A percentile compares a stretch with the other conserved stretches of the same genome.
Evolutionary conservation across 2,329 filamentous ascomycete species (phyloP).

Genomic region (Akanthomyces dipterigenus): DNA sequence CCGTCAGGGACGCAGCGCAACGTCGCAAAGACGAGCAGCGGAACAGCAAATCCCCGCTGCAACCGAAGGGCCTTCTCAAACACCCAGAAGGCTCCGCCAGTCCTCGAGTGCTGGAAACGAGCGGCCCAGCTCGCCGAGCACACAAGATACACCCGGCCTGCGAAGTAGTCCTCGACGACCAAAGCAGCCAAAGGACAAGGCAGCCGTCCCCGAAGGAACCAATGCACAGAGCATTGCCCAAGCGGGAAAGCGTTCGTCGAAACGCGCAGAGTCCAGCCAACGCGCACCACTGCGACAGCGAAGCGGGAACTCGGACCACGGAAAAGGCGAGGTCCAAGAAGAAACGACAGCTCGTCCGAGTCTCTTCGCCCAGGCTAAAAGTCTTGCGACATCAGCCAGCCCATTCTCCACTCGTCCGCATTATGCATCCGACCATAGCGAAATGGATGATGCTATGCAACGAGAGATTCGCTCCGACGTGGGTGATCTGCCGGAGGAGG

Average conservation of each 20-base stretch:
- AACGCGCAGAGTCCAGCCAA: background rate
- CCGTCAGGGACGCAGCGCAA: background rate
- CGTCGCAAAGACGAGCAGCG: background rate
- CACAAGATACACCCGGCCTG: constrained; percentile 7
- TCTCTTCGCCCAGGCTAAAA: constrained; percentile 10
- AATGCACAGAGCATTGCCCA: background rate
- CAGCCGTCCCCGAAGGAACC: background rate
- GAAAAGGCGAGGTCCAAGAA: background rate
- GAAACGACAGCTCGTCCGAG: background rate
- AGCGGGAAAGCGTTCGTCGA: background rate
- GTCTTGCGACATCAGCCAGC: constrained; percentile 10
- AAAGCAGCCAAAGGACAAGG: background rate
- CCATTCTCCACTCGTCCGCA: constrained; percentile 11
- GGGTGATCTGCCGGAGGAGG: constrained; percentile 13
- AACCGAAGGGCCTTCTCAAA: background rate
- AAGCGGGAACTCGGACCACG: constrained; percentile 10
- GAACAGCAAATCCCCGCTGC: background rate
- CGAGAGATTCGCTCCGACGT: constrained; percentile 14
- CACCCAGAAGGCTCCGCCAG: background rate
- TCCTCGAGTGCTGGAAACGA: background rate
- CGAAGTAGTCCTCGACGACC: constrained; percentile 9
- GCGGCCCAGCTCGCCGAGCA: background rate
- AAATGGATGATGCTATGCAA: constrained; percentile 20
- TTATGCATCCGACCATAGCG: constrained; percentile 15
- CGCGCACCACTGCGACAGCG: background rate